Evolutionary conservation across 352 stramenopile species (phyloP).

Genomic region (Pythium volutum): DNA sequence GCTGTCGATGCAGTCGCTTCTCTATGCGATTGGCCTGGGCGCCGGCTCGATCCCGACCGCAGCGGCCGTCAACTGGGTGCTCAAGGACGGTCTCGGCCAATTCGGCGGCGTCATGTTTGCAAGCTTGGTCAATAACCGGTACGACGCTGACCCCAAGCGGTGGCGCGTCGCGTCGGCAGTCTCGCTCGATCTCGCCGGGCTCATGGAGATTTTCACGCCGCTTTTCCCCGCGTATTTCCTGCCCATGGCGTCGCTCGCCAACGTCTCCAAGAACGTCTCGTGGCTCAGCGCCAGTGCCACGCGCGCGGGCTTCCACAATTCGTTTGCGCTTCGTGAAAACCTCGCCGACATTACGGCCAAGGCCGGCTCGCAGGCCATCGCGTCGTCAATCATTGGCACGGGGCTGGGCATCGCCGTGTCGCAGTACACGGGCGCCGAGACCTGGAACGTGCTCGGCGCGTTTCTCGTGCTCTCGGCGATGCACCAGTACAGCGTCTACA

Average conservation of each 20-base stretch:
- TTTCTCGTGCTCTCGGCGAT: slow-evolving; percentile 50
- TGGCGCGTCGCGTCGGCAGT: slow-evolving; percentile 92
- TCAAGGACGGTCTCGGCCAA: slow-evolving; percentile 97
- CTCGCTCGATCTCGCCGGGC: slow-evolving; percentile 86
- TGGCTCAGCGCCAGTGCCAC: slow-evolving; percentile 94
- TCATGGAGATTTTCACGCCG: slow-evolving; percentile 91
- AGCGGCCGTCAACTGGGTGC: slow-evolving; percentile 94
- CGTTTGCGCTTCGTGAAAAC: slow-evolving; percentile 88
- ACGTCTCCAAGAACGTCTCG: slow-evolving; percentile 95
- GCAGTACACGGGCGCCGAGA: slow-evolving; percentile 52
- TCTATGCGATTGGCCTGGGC: slow-evolving; percentile 93
- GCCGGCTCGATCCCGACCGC: slow-evolving; percentile 82
- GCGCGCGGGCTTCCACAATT: slow-evolving; percentile 93
- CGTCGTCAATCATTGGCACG: slow-evolving; percentile 86
- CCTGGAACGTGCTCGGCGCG: slow-evolving; percentile 41
- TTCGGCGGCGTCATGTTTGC: slow-evolving; percentile 95
- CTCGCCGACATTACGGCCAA: slow-evolving; percentile 97
- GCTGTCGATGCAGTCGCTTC: slow-evolving; percentile 92
- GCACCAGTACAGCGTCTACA: slow-evolving; percentile 62
- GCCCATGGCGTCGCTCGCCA: slow-evolving; percentile 84
- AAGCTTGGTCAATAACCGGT: slow-evolving; percentile 88
- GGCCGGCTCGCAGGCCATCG: slow-evolving; percentile 92
- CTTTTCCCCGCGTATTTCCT: slow-evolving; percentile 85
- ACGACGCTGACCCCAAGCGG: slow-evolving; percentile 94
- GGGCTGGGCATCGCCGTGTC: slow-evolving; percentile 65